phyloP scores from a whole-genome alignment of 768 basidiomycete species.

The Leccinum subgranulosum region DNA sequence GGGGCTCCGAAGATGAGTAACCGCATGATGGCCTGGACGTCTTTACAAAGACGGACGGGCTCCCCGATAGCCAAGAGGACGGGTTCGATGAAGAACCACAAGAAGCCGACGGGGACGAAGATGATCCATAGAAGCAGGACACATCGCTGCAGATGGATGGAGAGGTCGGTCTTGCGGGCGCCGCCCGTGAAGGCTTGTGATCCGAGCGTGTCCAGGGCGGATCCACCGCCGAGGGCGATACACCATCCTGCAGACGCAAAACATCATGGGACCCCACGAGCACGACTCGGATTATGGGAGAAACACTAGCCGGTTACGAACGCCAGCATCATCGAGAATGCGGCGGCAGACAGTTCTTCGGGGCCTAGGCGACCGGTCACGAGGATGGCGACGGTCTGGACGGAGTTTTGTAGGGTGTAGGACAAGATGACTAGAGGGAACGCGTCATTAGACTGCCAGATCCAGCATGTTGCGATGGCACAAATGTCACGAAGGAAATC shows the following conservation, averaged over 20 bases:
- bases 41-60: constrained; percentile 48
- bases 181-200: constrained; percentile 76
- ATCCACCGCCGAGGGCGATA: constrained; percentile 74
- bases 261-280: constrained; percentile 52
- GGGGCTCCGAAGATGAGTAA: constrained; percentile 64
- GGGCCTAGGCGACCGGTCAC: constrained; percentile 68
- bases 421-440: constrained; percentile 57
- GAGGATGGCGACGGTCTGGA: constrained; percentile 63
- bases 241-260: constrained; percentile 57
- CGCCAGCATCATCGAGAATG: constrained; percentile 74
- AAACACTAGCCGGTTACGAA: constrained; percentile 71
- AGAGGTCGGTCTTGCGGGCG: constrained; percentile 56
- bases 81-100: constrained; percentile 66
- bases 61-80: constrained; percentile 64
- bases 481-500: neutral
- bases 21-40: constrained; percentile 65
- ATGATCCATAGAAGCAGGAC: constrained; percentile 61
- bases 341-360: constrained; percentile 65
- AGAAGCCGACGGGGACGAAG: constrained; percentile 55
- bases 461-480: neutral
- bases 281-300: constrained; percentile 17
- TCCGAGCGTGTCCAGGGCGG: constrained; percentile 73
- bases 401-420: constrained; percentile 71
- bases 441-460: neutral
- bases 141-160: constrained; percentile 70